These are phyloP conservation scores for Viola pubescens DNA, from an alignment of 441 rosid genomes.

Conservation along the genomic window DNA sequence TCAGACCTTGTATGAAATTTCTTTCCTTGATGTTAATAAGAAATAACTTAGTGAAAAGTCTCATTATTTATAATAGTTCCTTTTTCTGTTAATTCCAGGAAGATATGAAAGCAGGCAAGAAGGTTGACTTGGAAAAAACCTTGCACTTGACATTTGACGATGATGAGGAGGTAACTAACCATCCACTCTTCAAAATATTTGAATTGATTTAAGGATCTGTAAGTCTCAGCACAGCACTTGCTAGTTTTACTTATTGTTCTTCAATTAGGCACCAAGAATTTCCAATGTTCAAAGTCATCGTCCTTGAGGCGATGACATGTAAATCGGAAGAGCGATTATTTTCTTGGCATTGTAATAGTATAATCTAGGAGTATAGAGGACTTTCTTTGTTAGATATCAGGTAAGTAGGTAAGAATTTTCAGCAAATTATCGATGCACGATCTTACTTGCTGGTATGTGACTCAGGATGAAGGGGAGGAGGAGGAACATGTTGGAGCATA, in stretches of 20 bases:
- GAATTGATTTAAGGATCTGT: background rate
- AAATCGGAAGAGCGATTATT: background rate
- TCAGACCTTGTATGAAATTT: constrained; percentile 36
- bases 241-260: background rate
- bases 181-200: background rate
- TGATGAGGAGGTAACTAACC: constrained; percentile 39
- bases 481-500: constrained; percentile 23
- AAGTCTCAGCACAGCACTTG: background rate
- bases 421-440: background rate
- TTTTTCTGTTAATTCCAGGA: constrained; percentile 27
- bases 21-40: constrained; percentile 3
- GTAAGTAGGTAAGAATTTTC: background rate
- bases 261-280: background rate
- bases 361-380: background rate
- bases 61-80: background rate
- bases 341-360: background rate
- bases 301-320: background rate
- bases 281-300: background rate
- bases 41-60: background rate
- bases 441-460: background rate
- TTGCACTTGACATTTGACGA: constrained; percentile 29
- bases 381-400: background rate
- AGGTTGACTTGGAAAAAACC: constrained; percentile 28
- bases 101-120: constrained; percentile 35
- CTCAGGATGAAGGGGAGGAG: constrained; percentile 28